Evolutionary conservation across 768 basidiomycete species (phyloP).

Genomic region (Panellus pusillus): DNA sequence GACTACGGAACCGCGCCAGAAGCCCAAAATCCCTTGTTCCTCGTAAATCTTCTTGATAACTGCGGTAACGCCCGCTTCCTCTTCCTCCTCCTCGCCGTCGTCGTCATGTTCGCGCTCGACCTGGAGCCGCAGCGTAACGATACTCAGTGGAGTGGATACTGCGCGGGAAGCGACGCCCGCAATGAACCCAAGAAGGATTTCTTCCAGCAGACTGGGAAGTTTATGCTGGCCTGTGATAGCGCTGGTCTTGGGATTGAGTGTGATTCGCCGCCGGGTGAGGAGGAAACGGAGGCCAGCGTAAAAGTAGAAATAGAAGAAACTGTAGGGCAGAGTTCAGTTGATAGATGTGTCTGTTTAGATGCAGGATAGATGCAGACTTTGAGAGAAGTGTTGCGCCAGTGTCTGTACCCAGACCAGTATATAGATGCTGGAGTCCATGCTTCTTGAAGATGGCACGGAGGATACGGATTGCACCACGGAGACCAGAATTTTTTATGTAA

Average conservation of each 20-base stretch:
- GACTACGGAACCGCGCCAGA: constrained; percentile 50
- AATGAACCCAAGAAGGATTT: constrained; percentile 54
- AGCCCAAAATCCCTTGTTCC: constrained; percentile 50
- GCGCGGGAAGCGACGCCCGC: constrained; percentile 58
- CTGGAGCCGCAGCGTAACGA: constrained; percentile 57
- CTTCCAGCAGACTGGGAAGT: constrained; percentile 44
- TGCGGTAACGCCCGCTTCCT: constrained; percentile 25
- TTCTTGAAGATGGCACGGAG: constrained; percentile 38
- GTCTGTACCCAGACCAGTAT: constrained; percentile 52
- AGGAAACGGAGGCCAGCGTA: constrained; percentile 50
- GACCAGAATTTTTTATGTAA: constrained; percentile 26
- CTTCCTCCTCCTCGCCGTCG: constrained; percentile 28
- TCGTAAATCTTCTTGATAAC: constrained; percentile 45
- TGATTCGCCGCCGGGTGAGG: constrained; percentile 35
- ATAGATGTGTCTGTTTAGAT: not conserved
- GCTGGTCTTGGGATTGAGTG: constrained; percentile 7
- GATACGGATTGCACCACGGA: constrained; percentile 35
- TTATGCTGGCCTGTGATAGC: constrained; percentile 23
- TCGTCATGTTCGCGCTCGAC: constrained; percentile 35
- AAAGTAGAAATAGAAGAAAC: constrained; percentile 62
- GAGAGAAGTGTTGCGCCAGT: constrained; percentile 54
- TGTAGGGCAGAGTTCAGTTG: constrained; percentile 19
- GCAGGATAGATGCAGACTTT: constrained; percentile 38
- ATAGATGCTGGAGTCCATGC: constrained; percentile 46
- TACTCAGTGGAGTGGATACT: constrained; percentile 54